Base-by-base conservation (phyloP, 805 yeast species). In the Isabelozyma pseudorhagii region DNA sequence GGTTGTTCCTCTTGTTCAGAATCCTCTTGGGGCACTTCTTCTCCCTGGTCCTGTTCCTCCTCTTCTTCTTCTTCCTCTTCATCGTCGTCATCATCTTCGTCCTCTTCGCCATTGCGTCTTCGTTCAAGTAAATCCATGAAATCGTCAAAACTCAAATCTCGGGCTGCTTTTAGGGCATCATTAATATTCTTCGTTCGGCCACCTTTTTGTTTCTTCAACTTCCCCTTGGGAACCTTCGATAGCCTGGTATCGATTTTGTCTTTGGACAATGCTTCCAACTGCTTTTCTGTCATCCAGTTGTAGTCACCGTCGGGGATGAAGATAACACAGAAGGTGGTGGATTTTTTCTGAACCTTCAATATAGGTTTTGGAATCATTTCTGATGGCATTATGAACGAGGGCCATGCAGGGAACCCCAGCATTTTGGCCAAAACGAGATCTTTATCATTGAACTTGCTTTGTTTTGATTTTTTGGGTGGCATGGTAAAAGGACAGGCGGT, bases 401-500 rank as follows among this genome's bases (percentile, higher is more conserved):
- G 82, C 82, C 82, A 78, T 13, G 74, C 71, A 1, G 78, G 76
- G 54, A 64, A 77, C 15, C 75, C 69, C 13, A 69, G 66, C 72
- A 75, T 69, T 50, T 74, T 75, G 44, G 79, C 75, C 49, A 75
- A 62, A 7, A 78, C 81, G 58, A 71, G 57, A 45, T 69, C 74
- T 46, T 66, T 66, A 11, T 75, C 68, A 40, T 59, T 57, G 46
- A 66, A 64, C 36, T 54, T 50, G 31, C 46, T 49, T 49, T 50
- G 47, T 44, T 50, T 58, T 9, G 55, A 43, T 40, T 50, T 44
- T 46, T 58, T 68, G 29, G 73, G 74, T 13, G 73, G 67, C 76
- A 70, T 72, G 36, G n/a, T 31, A 8, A 10, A 13, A 2, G 10
- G 36, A 31, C n/a, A 13, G 36, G n/a, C n/a, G 10, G 36, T 10